Base-by-base conservation (phyloP, 2,329 filamentous ascomycete genomes). In the Dendryphion nanum region DNA sequence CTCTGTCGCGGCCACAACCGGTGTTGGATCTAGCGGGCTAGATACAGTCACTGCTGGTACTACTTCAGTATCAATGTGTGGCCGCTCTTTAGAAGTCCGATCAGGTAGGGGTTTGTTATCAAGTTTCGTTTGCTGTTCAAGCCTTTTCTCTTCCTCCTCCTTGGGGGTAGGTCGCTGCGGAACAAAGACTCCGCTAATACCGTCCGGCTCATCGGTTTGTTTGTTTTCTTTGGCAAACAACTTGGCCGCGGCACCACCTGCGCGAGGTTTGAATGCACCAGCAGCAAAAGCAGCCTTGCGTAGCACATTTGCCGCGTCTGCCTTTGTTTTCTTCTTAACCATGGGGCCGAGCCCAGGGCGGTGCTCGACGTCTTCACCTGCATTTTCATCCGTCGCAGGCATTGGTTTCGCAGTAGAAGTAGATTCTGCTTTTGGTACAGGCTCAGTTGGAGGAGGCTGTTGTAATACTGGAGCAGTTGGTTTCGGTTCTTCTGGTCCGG, bases 301-400 rank as follows among this genome's bases (percentile, higher is more conserved):
- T 44, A 96, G 79, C 5, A 79, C 77, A 23, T 79, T 83, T 15
- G 86, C 86, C 53, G 93, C 75, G 40, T 93, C 83, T n/a, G 74
- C 77, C 45, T 78, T 82, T 1, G 83, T 83, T 59, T 87, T 88
- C 46, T 84, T 81, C 66, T 88, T 91, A 54, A 96, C 85, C 90
- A 95, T 95, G 2, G 89, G 88, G 0, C 89, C 89, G 5, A 95
- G 75, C 1, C 89, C 89, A 14, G 89, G 88, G n/a, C 87, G 74
- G 48, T 76, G 72, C 19, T 67, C 63, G 33, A 74, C 76, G 21
- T 77, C 74, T 64, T 64, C 74, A n/a, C n/a, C n/a, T 30, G 76
- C 75, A 18, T 77, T 76, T 64, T 66, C 74, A 74, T 61, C 40
- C 13, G 53, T 48, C 24, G 28, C 34, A 16, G 42, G 29, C 26